Base-by-base conservation (phyloP, 2,329 filamentous ascomycete genomes). In the Rutstroemia sp. region DNA sequence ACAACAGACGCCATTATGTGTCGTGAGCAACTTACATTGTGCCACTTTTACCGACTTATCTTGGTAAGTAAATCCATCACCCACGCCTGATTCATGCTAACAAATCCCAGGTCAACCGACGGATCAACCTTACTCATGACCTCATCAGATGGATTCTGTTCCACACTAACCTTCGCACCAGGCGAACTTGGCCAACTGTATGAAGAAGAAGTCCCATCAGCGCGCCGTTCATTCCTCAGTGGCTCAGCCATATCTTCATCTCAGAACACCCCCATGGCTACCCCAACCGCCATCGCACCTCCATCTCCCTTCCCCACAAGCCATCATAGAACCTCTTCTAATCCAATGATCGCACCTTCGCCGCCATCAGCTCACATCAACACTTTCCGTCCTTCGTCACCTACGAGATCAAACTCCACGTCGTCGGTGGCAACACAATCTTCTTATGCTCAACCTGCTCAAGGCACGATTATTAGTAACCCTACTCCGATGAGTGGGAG, bases 101-200 rank as follows among this genome's bases (percentile, higher is more conserved):
- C 39, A 27, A 41, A 4, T 42, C 62, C 30, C 60, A 88, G 86
- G 86, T 88, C 88, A 1, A 84, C 78, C 61, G 88, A 92, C 70
- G 88, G 88, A 12, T 77, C 83, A 44, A 91, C 87, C 1, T 76
- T 99, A 21, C 78, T 99, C 50, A 95, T 99, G 75, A 94, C 91
- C n/a, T 99, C 94, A 0, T 96, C 94, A 0, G 94, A 99, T 71
- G 94, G 94, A 0, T 99, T 97, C 75, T 99, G 94, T 71, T 99
- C 94, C 0, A 87, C 89, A 0, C 76, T 99, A 5, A 88, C 91
- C 0, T 99, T 99, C 68, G 73, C 82, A 1, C 76, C 87, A 2
- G 89, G 89, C 8, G 94, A 99, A 70, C 76, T 99, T 1, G 94
- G 94, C 12, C 85, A 92, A 61, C 74, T 84, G 5, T 95, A 95